phyloP scores from a whole-genome alignment of 768 basidiomycete species.

The Russula ochroleuca region DNA sequence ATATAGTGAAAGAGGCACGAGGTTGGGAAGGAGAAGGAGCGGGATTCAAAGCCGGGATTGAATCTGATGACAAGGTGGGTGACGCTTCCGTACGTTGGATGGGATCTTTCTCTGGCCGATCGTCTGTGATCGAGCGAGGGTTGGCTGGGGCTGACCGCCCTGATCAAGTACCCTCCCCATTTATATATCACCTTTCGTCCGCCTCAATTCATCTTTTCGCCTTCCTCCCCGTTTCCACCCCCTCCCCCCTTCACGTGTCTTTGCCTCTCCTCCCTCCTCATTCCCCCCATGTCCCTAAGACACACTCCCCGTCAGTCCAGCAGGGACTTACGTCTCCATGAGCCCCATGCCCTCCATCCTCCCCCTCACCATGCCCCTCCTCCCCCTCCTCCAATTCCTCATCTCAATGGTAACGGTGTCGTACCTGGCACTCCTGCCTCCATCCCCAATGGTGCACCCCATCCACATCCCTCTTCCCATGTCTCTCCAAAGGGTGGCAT shows the following conservation, averaged over 20 bases:
- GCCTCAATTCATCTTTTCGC: constrained; percentile 30
- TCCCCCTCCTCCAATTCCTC: constrained; percentile 40
- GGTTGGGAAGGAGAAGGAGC: constrained; percentile 47
- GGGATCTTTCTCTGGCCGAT: constrained; percentile 42
- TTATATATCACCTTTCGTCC: constrained; percentile 29
- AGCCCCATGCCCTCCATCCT: constrained; percentile 46
- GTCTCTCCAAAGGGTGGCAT: constrained; percentile 37
- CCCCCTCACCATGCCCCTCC: constrained; percentile 43
- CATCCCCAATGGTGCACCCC: constrained; percentile 42
- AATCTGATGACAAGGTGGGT: constrained; percentile 30
- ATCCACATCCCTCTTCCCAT: constrained; percentile 36
- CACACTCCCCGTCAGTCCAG: constrained; percentile 57
- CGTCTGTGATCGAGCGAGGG: constrained; percentile 56
- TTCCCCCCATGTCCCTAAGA: constrained; percentile 56
- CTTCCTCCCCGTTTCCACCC: constrained; percentile 34
- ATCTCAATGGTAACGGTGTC: constrained; percentile 52
- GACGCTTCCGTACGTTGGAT: constrained; percentile 27
- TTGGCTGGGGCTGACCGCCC: constrained; percentile 35
- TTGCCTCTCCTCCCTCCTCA: constrained; percentile 22
- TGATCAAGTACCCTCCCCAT: constrained; percentile 42
- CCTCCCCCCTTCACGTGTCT: constrained; percentile 32
- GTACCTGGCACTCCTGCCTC: constrained; percentile 42
- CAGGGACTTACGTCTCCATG: constrained; percentile 61
- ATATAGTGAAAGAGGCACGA: constrained; percentile 47
- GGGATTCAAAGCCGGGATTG: constrained; percentile 28